Evolutionary conservation across 192 early-diverging fungal species (phyloP).

Genomic region (Coemansia sp.): DNA sequence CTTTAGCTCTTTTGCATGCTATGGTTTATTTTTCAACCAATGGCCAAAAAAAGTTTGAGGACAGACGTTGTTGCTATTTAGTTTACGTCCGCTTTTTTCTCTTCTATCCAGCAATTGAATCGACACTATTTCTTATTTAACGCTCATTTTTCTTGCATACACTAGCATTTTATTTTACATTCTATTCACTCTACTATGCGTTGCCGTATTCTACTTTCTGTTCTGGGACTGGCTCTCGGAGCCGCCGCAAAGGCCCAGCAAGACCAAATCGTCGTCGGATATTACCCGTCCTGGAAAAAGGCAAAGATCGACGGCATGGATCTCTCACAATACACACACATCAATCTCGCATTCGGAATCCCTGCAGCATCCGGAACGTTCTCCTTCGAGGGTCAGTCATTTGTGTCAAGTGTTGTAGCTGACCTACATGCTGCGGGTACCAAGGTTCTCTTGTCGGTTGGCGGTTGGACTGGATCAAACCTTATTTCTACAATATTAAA

Average conservation of each 20-base stretch:
- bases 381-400: slow-evolving; percentile 27
- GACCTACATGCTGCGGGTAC: slow-evolving; percentile 54
- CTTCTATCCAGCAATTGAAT: not conserved
- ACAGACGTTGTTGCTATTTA: not conserved
- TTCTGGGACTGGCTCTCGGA: slow-evolving; percentile 11
- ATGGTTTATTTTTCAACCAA: not conserved
- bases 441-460: slow-evolving; percentile 67
- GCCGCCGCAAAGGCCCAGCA: not conserved
- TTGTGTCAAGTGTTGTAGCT: slow-evolving; percentile 41
- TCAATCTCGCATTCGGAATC: slow-evolving; percentile 68
- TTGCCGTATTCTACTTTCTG: not conserved
- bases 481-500: slow-evolving; percentile 37
- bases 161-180: not conserved
- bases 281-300: slow-evolving; percentile 34
- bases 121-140: not conserved
- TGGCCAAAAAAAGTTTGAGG: not conserved
- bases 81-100: not conserved
- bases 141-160: not conserved
- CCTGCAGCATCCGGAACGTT: slow-evolving; percentile 36
- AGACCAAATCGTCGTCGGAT: slow-evolving; percentile 26
- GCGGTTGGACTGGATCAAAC: slow-evolving; percentile 68
- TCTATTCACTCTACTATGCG: not conserved
- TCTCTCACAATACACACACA: slow-evolving; percentile 62
- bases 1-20: not conserved
- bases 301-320: slow-evolving; percentile 21